A percentile compares a stretch with the other conserved stretches of the same genome.
phyloP scores from a whole-genome alignment of 441 rosid species.

The Erodium texanum region DNA sequence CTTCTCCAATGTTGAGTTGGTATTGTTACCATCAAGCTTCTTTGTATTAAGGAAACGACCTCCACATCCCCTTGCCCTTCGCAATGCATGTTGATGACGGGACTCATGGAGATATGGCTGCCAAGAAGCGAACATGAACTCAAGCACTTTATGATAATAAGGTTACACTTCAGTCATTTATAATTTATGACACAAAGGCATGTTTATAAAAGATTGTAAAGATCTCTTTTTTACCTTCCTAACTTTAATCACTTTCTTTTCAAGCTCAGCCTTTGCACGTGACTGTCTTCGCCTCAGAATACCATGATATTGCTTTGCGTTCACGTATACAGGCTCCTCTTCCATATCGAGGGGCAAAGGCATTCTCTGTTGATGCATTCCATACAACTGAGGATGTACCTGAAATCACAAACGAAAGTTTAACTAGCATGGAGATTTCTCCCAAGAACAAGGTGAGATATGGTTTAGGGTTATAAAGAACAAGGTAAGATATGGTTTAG shows the following conservation, averaged over 20 bases:
- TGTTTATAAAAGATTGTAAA: too few species aligned
- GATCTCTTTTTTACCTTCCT: constrained; percentile 30
- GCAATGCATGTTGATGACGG: constrained; percentile 41
- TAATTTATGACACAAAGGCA: background rate
- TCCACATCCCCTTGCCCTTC: constrained; percentile 45
- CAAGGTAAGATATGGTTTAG: background rate
- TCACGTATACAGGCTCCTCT: constrained; percentile 44
- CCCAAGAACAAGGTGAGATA: background rate
- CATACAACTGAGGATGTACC: constrained; percentile 41
- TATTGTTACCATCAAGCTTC: constrained; percentile 24
- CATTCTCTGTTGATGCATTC: constrained; percentile 36
- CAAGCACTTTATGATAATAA: too few species aligned
- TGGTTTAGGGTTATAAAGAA: background rate
- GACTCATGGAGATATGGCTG: constrained; percentile 57
- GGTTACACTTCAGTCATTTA: background rate
- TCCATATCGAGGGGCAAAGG: constrained; percentile 41
- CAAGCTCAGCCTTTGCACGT: constrained; percentile 45
- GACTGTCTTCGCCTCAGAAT: constrained; percentile 39
- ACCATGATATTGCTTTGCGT: constrained; percentile 46
- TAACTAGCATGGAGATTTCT: background rate
- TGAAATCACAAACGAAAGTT: constrained; percentile 16
- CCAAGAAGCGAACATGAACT: background rate
- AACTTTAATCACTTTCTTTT: constrained; percentile 31
- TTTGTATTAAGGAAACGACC: constrained; percentile 48
- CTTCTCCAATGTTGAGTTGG: constrained; percentile 23